Base-by-base conservation (phyloP, 2,329 filamentous ascomycete species). In the Lecanicillium sp. region DNA sequence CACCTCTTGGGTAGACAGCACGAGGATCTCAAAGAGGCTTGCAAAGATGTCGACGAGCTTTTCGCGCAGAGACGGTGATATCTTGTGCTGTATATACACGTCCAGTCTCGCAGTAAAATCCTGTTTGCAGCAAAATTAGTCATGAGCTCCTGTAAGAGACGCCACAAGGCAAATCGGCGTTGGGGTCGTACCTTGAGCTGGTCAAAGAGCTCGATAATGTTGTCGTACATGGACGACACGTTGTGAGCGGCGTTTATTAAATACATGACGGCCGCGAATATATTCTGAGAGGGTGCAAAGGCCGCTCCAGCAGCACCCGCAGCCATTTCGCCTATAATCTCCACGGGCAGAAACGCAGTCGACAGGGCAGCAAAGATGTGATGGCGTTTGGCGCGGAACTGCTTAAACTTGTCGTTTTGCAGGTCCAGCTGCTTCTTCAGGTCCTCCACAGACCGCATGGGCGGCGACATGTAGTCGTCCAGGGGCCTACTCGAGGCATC, bases 211-310 rank as follows among this genome's bases (percentile, higher is more conserved):
- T 65, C 64, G 3, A 64, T 46, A 6, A 71, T 70, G 5, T 58
- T 58, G 46, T 71, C 64, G 34, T 71, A 71, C 7, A 58, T 57
- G 1, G 59, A 49, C 1, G 64, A 68, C 13, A 70, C 67, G 36
- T 67, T 60, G 15, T 60, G 59, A 2, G 66, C 68, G 8, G 66
- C 65, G 25, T 56, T 56, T 14, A 71, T 55, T 8, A 72, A 51
- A 39, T 66, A 64, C 12, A 59, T 48, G 2, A 66, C 63, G 7
- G 66, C 66, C 7, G 60, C 54, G 43, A 66, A 71, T 36, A 69
- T 61, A 19, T 54, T 51, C 33, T 63, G 54, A 3, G 61, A 57
- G 0, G 67, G 64, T 2, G 64, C 53, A 42, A 70, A 69, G 4
- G 54, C 55, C 6, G 63, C 59, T 11, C 53, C 48, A 2, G 59